Percentiles rank a stretch among this genome's conserved stretches.
Evolutionary conservation across 2,329 filamentous ascomycete genomes (phyloP).

Genomic region (Phialophora tarda): DNA sequence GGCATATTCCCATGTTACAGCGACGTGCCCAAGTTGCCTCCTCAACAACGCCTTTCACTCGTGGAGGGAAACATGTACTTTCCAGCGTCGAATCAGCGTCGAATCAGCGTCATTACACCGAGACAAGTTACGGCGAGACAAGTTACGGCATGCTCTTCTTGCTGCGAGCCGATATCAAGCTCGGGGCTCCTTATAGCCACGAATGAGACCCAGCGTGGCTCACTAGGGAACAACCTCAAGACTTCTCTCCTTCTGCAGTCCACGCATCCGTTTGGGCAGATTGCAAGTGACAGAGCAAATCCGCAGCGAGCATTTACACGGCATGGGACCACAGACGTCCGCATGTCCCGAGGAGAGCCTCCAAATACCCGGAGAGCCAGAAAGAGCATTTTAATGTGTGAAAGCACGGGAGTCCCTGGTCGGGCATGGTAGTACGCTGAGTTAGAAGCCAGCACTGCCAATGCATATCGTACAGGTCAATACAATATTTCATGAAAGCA

Average conservation of each 20-base stretch:
- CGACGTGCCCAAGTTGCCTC: not conserved
- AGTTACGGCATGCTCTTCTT: not conserved
- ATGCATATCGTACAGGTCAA: not conserved
- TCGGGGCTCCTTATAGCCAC: not conserved
- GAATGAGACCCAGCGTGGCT: not conserved
- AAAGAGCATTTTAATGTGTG: not conserved
- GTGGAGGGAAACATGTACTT: not conserved
- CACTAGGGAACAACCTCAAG: not conserved
- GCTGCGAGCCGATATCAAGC: not conserved
- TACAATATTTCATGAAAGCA: not conserved
- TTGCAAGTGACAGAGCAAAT: not conserved
- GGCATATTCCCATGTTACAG: not conserved
- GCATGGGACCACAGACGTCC: not conserved
- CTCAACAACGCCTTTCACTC: not conserved
- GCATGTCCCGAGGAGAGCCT: not conserved
- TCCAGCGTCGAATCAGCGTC: not conserved
- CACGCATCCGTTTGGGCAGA: not conserved
- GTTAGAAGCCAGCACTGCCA: not conserved
- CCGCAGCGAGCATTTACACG: not conserved
- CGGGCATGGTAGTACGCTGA: not conserved
- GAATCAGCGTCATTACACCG: too few relatives aligned
- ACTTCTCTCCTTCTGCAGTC: not conserved
- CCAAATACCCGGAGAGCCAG: not conserved
- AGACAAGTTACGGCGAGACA: not conserved
- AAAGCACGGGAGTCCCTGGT: not conserved